phyloP scores from a whole-genome alignment of 495 filamentous ascomycete genomes.

The Sabuloglossum arenarium region DNA sequence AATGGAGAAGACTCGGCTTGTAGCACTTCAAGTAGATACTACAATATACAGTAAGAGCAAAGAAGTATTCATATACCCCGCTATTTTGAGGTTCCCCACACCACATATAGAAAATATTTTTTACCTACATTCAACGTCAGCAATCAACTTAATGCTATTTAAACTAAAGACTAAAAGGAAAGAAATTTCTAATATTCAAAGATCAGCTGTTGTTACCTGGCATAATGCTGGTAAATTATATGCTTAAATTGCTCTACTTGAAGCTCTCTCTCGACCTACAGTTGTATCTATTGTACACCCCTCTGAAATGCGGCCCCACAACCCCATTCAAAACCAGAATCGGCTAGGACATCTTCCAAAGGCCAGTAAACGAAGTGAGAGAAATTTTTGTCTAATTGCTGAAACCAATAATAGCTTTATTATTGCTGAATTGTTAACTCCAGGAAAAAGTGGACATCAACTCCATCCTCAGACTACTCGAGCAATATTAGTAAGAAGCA shows the following conservation, averaged over 20 bases:
- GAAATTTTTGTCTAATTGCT: neutral
- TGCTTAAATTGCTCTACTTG: neutral
- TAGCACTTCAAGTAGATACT: too few relatives aligned
- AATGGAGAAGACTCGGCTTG: too few relatives aligned
- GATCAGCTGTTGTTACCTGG: neutral
- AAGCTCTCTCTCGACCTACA: neutral
- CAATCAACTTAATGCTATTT: neutral
- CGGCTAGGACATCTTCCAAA: neutral
- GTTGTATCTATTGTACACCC: neutral
- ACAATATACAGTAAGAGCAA: too few relatives aligned
- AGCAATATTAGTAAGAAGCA: neutral
- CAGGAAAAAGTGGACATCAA: neutral
- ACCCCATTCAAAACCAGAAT: neutral
- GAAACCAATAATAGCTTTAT: neutral
- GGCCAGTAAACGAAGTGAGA: neutral
- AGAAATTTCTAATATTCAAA: neutral
- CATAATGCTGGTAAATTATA: neutral
- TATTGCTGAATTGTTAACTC: neutral
- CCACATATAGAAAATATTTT: too few relatives aligned
- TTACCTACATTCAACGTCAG: too few relatives aligned
- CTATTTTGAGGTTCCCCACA: too few relatives aligned
- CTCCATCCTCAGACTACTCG: neutral
- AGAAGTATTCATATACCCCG: too few relatives aligned
- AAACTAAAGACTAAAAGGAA: neutral
- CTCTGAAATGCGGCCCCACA: neutral